Conservation (phyloP, 2,329 filamentous ascomycete genomes). For the Talaromyces atroroseus region DNA sequence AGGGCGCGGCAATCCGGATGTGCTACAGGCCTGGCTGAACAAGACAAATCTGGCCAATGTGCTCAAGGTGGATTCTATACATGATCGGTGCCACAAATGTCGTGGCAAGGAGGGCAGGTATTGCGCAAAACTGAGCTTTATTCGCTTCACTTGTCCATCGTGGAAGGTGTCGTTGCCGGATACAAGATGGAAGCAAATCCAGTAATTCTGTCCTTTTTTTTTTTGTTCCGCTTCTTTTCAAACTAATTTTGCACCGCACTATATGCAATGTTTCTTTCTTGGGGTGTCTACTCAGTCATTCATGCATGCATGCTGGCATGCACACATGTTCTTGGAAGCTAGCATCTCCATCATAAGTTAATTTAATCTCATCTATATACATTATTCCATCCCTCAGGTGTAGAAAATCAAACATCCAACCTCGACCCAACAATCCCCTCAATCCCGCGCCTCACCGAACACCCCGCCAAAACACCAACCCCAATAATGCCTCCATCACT, state of each 20-base stretch:
- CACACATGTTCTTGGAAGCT: too few species aligned
- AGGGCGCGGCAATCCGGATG: background rate
- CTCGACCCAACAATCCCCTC: conserved; percentile 22
- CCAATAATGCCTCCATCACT: conserved; percentile 49
- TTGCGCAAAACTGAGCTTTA: background rate
- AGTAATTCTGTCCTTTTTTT: background rate
- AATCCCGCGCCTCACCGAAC: conserved; percentile 31
- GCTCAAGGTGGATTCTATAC: background rate
- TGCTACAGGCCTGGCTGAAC: background rate
- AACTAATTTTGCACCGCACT: too few species aligned
- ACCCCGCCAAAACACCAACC: conserved; percentile 46
- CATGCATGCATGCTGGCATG: too few species aligned
- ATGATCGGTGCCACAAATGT: background rate
- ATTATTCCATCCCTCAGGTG: background rate
- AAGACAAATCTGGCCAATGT: conserved; percentile 1
- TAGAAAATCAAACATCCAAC: conserved; percentile 8
- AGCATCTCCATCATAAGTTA: too few species aligned
- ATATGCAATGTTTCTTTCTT: too few species aligned
- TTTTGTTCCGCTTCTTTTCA: background rate
- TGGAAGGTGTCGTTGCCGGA: background rate
- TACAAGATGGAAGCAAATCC: background rate
- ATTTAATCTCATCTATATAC: background rate
- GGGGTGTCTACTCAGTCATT: too few species aligned
- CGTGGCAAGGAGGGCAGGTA: background rate
- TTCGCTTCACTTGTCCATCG: background rate